phyloP scores from a whole-genome alignment of 257 asterid genomes.

The Thymus mandschuricus region DNA sequence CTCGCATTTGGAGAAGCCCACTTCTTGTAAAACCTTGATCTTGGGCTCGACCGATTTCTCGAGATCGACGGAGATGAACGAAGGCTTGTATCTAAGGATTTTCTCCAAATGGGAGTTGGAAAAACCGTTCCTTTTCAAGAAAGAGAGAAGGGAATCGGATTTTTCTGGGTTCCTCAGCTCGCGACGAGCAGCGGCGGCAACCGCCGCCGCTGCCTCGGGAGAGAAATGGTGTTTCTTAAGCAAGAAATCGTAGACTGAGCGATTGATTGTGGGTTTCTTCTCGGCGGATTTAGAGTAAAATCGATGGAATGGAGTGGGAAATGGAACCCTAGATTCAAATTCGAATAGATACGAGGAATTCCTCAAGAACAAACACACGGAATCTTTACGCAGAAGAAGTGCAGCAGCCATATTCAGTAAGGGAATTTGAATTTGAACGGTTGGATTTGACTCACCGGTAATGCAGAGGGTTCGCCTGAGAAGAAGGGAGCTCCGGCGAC shows the following conservation, averaged over 20 bases:
- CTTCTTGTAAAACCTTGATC: slow-evolving; percentile 37
- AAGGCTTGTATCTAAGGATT: slow-evolving; percentile 30
- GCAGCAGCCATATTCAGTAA: neutral
- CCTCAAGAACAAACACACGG: neutral
- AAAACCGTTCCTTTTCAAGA: slow-evolving; percentile 39
- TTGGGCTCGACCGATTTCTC: slow-evolving; percentile 42
- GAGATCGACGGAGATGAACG: slow-evolving; percentile 22
- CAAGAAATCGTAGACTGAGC: slow-evolving; percentile 25
- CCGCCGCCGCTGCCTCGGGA: slow-evolving; percentile 28
- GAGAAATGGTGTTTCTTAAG: slow-evolving; percentile 36
- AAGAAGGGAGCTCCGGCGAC: slow-evolving; percentile 8
- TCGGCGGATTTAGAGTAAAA: slow-evolving; percentile 21
- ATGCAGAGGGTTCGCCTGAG: slow-evolving; percentile 2
- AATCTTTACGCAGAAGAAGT: slow-evolving; percentile 2
- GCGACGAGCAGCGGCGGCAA: slow-evolving; percentile 18
- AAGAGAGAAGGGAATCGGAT: slow-evolving; percentile 28
- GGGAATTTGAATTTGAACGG: neutral
- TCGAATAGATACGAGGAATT: slow-evolving; percentile 7
- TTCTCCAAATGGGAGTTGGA: slow-evolving; percentile 40
- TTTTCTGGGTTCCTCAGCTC: slow-evolving; percentile 17
- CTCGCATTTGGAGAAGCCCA: slow-evolving; percentile 26
- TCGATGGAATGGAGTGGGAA: neutral
- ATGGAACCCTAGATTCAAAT: slow-evolving; percentile 26
- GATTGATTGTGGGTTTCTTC: slow-evolving; percentile 3
- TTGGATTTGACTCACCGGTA: neutral